Conservation (phyloP, 2,329 filamentous ascomycete species). For the Phialophora verrucosa region DNA sequence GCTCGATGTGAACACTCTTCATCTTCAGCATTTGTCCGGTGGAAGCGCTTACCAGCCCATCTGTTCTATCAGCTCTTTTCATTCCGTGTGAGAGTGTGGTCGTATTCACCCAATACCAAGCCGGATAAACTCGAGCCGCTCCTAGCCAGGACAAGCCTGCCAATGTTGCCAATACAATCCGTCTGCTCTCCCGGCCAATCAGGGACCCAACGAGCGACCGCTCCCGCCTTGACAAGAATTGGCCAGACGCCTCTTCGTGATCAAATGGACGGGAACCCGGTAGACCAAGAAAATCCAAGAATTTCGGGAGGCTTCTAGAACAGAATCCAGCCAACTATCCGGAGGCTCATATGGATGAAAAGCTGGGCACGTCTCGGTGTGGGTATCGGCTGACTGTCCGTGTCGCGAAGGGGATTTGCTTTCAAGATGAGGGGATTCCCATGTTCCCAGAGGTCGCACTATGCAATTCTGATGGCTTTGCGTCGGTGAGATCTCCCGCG, state of each 20-base stretch:
- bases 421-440: conserved; percentile 4
- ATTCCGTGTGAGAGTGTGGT: neutral
- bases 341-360: neutral
- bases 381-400: neutral
- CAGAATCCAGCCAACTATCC: neutral
- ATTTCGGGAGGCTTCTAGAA: neutral
- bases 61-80: neutral
- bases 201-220: neutral
- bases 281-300: neutral
- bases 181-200: conserved; percentile 1
- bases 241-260: neutral
- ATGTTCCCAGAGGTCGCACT: neutral
- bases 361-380: neutral
- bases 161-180: conserved; percentile 7
- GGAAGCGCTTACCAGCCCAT: neutral
- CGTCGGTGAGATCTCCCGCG: neutral
- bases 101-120: neutral
- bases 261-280: neutral
- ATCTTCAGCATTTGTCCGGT: neutral
- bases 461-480: neutral
- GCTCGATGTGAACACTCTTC: too few species aligned
- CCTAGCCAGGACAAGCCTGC: neutral
- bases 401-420: neutral
- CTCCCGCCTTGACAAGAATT: conserved; percentile 1
- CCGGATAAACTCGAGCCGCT: neutral